These are phyloP conservation scores for Leccinum arenicola DNA, from an alignment of 768 basidiomycete species.

Conservation along the genomic window DNA sequence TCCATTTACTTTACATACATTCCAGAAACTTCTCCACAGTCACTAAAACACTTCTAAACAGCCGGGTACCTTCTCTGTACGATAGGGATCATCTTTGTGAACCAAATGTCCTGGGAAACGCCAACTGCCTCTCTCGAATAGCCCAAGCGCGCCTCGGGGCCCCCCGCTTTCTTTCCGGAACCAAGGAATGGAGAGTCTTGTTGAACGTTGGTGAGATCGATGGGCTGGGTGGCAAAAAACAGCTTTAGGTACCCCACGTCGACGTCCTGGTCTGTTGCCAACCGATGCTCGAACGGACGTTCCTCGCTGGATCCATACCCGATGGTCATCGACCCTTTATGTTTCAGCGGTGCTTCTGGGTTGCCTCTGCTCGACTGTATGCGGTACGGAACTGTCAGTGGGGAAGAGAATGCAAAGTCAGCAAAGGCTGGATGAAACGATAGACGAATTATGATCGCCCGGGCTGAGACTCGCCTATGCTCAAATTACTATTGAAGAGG, in stretches of 20 bases:
- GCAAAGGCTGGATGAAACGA: background rate
- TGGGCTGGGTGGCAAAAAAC: background rate
- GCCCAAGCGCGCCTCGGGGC: background rate
- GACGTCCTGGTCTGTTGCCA: background rate
- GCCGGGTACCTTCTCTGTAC: constrained; percentile 13
- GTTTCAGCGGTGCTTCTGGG: constrained; percentile 9
- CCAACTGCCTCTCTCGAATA: background rate
- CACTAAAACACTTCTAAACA: background rate
- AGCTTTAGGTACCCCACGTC: background rate
- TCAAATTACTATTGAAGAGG: constrained; percentile 40
- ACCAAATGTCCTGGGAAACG: constrained; percentile 17
- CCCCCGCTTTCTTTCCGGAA: background rate
- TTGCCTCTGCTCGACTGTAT: background rate
- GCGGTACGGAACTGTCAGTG: constrained; percentile 7
- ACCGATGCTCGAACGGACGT: background rate
- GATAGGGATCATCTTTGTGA: constrained; percentile 16
- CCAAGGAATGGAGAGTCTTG: background rate
- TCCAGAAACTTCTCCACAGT: background rate
- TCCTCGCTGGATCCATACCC: constrained; percentile 34
- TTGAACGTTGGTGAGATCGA: background rate
- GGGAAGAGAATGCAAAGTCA: background rate
- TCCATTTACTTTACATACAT: background rate
- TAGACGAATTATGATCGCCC: background rate
- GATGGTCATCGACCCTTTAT: constrained; percentile 25
- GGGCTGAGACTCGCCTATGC: constrained; percentile 28